Conservation (phyloP, 2,329 filamentous ascomycete species). For the Fusarium verrucosum region DNA sequence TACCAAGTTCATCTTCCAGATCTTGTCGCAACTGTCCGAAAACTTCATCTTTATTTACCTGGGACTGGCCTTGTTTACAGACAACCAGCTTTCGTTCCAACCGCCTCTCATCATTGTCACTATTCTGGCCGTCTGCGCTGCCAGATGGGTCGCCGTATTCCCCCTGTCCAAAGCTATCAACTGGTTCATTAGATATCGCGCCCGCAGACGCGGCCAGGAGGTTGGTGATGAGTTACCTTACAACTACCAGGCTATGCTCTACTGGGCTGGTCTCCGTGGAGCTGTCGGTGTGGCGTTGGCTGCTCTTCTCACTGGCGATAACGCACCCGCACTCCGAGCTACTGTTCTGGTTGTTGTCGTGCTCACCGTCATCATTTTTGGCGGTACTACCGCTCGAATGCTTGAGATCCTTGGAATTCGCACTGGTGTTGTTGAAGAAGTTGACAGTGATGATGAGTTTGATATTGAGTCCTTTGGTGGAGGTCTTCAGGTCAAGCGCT, state of each 20-base stretch:
- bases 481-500: constrained; percentile 82
- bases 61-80: constrained; percentile 92
- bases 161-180: constrained; percentile 91
- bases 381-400: constrained; percentile 96
- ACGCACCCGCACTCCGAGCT: constrained; percentile 83
- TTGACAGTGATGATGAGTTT: constrained; percentile 98
- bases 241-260: constrained; percentile 99
- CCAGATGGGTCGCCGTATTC: constrained; percentile 94
- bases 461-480: constrained; percentile 84
- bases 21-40: constrained; percentile 92
- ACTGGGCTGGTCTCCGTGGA: constrained; percentile 95
- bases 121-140: constrained; percentile 88
- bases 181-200: constrained; percentile 88
- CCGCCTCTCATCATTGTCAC: constrained; percentile 95
- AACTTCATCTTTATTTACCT: constrained; percentile 99
- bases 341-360: constrained; percentile 98
- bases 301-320: constrained; percentile 83
- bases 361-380: constrained; percentile 97
- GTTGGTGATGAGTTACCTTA: constrained; percentile 89
- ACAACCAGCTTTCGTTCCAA: constrained; percentile 87
- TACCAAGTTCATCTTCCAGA: constrained; percentile 96
- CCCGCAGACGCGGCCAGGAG: constrained; percentile 76
- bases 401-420: constrained; percentile 96
- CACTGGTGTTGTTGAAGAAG: constrained; percentile 95
- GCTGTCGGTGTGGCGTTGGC: constrained; percentile 95